A percentile compares a stretch with the other conserved stretches of the same genome.
Evolutionary conservation across 163 green algal species (phyloP).

Genomic region (Scenedesmus sp.): DNA sequence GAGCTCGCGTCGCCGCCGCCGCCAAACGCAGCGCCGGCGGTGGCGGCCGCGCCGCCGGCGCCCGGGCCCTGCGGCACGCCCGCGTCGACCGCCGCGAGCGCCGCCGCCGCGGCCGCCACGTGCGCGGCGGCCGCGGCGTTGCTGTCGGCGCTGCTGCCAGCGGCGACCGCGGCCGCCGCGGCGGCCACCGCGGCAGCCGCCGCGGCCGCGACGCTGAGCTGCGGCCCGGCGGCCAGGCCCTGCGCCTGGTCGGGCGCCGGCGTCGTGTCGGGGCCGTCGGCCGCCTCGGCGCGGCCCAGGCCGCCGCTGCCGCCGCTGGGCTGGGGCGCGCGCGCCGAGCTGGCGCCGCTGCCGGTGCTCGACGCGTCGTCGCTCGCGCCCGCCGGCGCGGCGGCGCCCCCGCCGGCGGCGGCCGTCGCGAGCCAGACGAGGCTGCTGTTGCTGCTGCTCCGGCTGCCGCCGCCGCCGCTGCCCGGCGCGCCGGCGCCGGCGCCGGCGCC

Average conservation of each 20-base stretch:
- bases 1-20: too few relatives aligned
- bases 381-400: too few relatives aligned
- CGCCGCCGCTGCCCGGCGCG: background rate
- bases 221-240: background rate
- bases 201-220: background rate
- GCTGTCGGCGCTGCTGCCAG: conserved; percentile 34
- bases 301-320: background rate
- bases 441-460: background rate
- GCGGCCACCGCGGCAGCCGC: conserved; percentile 28
- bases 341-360: background rate
- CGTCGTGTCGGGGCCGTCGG: background rate
- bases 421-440: background rate
- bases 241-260: too few relatives aligned
- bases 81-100: conserved; percentile 32
- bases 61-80: conserved; percentile 22
- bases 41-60: background rate
- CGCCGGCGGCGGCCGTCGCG: background rate
- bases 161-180: conserved; percentile 23
- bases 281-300: background rate
- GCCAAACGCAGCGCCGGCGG: background rate
- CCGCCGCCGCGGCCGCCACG: conserved; percentile 32
- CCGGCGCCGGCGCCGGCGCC: conserved; percentile 3
- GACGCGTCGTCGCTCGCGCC: too few relatives aligned
- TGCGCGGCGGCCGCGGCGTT: conserved; percentile 35
- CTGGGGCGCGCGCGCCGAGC: background rate